Conservation (phyloP, 1,139 yeast species). For the Wickerhamomyces sp. region DNA sequence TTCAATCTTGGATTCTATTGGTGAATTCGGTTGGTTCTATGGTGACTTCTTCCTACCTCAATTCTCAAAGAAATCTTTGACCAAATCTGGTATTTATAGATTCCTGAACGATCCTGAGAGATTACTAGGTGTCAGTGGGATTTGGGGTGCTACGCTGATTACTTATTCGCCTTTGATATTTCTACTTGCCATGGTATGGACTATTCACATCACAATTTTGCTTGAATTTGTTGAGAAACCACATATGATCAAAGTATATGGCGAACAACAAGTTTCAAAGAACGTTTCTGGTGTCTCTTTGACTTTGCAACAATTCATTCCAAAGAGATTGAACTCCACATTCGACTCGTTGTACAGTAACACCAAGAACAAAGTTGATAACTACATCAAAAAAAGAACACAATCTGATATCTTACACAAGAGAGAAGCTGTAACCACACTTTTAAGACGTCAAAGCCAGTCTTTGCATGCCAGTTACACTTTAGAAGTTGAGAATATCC, state of each 20-base stretch:
- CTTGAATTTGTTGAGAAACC: slow-evolving; percentile 74
- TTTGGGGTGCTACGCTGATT: slow-evolving; percentile 72
- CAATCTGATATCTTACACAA: slow-evolving; percentile 16
- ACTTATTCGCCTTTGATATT: slow-evolving; percentile 55
- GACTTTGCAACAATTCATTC: slow-evolving; percentile 29
- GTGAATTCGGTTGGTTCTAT: slow-evolving; percentile 86
- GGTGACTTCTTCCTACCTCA: slow-evolving; percentile 80
- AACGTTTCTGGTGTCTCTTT: slow-evolving; percentile 60
- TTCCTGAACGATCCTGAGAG: slow-evolving; percentile 85
- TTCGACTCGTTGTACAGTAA: slow-evolving; percentile 15
- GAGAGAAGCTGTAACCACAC: slow-evolving; percentile 4
- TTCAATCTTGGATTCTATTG: slow-evolving; percentile 69
- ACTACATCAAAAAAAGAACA: slow-evolving; percentile 21
- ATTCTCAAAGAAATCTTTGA: slow-evolving; percentile 38
- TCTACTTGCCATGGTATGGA: slow-evolving; percentile 61
- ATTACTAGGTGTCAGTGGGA: slow-evolving; percentile 74
- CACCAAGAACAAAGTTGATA: slow-evolving; percentile 17
- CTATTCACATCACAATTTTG: slow-evolving; percentile 58
- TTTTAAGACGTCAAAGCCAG: slow-evolving; percentile 7
- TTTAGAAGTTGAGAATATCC: slow-evolving; percentile 14
- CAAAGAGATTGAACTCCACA: slow-evolving; percentile 27
- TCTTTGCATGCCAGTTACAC: slow-evolving; percentile 13
- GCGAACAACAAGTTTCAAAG: slow-evolving; percentile 50
- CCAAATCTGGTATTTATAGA: slow-evolving; percentile 81
- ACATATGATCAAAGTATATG: slow-evolving; percentile 77